Evolutionary conservation across 495 filamentous ascomycete species (phyloP).

Genomic region (Penicillium parvum): DNA sequence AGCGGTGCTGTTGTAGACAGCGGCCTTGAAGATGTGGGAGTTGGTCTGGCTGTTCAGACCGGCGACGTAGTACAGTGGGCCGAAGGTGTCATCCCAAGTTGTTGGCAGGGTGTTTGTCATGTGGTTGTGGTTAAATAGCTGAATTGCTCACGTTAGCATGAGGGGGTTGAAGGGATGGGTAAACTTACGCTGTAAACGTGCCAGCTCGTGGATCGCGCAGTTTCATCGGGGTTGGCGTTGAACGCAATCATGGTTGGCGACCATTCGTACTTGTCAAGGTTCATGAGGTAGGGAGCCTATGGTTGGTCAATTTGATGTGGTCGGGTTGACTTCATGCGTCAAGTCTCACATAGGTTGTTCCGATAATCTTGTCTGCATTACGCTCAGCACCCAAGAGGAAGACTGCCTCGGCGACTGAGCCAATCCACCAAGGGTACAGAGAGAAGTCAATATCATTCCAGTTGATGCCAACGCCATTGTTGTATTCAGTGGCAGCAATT

Average conservation of each 20-base stretch:
- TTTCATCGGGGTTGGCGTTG: slow-evolving; percentile 37
- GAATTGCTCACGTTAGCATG: not conserved
- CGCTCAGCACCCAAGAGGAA: slow-evolving; percentile 63
- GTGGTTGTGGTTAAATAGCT: slow-evolving; percentile 41
- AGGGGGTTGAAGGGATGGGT: not conserved
- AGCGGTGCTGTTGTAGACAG: slow-evolving; percentile 60
- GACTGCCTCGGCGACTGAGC: slow-evolving; percentile 58
- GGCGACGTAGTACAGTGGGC: slow-evolving; percentile 44
- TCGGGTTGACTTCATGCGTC: slow-evolving; percentile 1
- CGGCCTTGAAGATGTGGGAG: slow-evolving; percentile 55
- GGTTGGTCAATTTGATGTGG: slow-evolving; percentile 9
- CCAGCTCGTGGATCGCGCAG: slow-evolving; percentile 42
- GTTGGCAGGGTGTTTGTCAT: slow-evolving; percentile 44
- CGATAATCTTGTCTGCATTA: slow-evolving; percentile 51
- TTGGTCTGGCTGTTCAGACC: slow-evolving; percentile 27
- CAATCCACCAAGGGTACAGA: slow-evolving; percentile 50
- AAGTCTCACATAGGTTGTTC: slow-evolving; percentile 37
- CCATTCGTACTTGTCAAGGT: slow-evolving; percentile 46
- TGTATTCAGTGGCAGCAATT: slow-evolving; percentile 46
- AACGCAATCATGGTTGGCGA: slow-evolving; percentile 43
- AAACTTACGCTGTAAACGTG: slow-evolving; percentile 31
- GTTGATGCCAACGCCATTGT: slow-evolving; percentile 27
- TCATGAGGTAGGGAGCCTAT: slow-evolving; percentile 46
- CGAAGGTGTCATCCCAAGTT: slow-evolving; percentile 29
- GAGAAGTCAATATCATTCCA: slow-evolving; percentile 29